Evolutionary conservation across 495 filamentous ascomycete genomes (phyloP).

Genomic region (Aspergillus avenaceus): DNA sequence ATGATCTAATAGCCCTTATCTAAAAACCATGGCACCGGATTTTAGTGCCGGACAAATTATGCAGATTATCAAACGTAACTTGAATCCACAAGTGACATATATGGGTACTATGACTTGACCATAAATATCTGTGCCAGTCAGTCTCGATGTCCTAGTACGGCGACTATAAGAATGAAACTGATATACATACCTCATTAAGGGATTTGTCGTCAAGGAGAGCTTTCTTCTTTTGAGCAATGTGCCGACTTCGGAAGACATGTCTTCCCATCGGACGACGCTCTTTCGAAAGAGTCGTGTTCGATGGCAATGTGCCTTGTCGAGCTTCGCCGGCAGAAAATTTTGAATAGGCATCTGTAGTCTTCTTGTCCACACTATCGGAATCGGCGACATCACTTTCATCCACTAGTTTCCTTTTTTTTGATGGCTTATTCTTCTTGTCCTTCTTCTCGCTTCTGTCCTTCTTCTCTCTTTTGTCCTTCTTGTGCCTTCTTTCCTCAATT

Average conservation of each 20-base stretch:
- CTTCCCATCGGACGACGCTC: conserved; percentile 48
- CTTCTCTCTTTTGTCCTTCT: conserved; percentile 17
- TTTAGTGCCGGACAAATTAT: too few relatives aligned
- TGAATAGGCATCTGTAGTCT: conserved; percentile 3
- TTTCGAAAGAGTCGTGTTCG: conserved; percentile 26
- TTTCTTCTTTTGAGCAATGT: conserved; percentile 75
- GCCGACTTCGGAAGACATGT: conserved; percentile 61
- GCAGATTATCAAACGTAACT: background rate
- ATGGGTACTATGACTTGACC: conserved; percentile 49
- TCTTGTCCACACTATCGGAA: conserved; percentile 10
- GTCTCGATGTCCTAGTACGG: conserved; percentile 7
- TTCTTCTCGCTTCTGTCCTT: conserved; percentile 28
- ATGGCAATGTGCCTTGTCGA: conserved; percentile 14
- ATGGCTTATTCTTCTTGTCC: conserved; percentile 46
- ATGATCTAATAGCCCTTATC: too few relatives aligned
- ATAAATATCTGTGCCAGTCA: conserved; percentile 64
- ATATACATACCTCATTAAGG: conserved; percentile 62
- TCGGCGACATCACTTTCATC: conserved; percentile 33
- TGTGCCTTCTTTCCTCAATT: conserved; percentile 4
- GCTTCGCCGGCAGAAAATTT: conserved; percentile 19
- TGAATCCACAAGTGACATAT: background rate
- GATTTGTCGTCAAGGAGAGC: conserved; percentile 67
- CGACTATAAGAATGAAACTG: background rate
- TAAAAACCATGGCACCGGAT: too few relatives aligned
- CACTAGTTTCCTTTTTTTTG: conserved; percentile 44